phyloP scores from a whole-genome alignment of 1,284 basidiomycete species.

The Cryptococcus sp. region DNA sequence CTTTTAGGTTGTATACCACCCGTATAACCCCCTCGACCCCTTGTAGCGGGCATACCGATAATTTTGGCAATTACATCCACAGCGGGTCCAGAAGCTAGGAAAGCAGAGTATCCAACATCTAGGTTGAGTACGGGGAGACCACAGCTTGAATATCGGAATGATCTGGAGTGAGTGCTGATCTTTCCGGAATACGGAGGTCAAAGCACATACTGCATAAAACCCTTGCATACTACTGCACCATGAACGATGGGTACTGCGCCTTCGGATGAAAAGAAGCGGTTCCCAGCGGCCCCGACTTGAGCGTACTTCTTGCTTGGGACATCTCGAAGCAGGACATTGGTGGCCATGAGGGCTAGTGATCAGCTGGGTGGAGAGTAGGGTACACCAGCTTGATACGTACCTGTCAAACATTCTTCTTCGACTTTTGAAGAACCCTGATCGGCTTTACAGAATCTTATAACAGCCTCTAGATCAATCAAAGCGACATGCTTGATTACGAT shows the following conservation, averaged over 20 bases:
- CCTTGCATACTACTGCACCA: conserved; percentile 39
- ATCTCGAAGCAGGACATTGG: conserved; percentile 42
- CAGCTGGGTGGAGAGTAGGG: conserved; percentile 3
- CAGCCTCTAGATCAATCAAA: conserved; percentile 34
- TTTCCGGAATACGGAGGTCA: background rate
- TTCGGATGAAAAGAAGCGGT: conserved; percentile 38
- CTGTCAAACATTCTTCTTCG: conserved; percentile 36
- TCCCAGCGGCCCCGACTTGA: conserved; percentile 38
- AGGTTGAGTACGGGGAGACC: conserved; percentile 34
- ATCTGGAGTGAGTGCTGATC: conserved; percentile 14
- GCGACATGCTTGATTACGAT: conserved; percentile 37
- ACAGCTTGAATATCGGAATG: conserved; percentile 38
- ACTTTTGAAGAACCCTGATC: conserved; percentile 21
- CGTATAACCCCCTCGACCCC: conserved; percentile 11
- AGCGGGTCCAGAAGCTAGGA: conserved; percentile 36
- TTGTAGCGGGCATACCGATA: conserved; percentile 10
- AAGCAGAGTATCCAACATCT: conserved; percentile 45
- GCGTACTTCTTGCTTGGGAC: conserved; percentile 35
- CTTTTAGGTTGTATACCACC: conserved; percentile 6
- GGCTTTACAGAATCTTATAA: conserved; percentile 36
- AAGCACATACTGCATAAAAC: conserved; percentile 40
- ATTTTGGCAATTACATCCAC: conserved; percentile 39
- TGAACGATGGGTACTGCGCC: conserved; percentile 30
- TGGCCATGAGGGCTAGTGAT: conserved; percentile 33
- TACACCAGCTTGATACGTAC: conserved; percentile 11